Conservation (phyloP, 805 yeast genomes). For the Jamesozyma lodderae region DNA sequence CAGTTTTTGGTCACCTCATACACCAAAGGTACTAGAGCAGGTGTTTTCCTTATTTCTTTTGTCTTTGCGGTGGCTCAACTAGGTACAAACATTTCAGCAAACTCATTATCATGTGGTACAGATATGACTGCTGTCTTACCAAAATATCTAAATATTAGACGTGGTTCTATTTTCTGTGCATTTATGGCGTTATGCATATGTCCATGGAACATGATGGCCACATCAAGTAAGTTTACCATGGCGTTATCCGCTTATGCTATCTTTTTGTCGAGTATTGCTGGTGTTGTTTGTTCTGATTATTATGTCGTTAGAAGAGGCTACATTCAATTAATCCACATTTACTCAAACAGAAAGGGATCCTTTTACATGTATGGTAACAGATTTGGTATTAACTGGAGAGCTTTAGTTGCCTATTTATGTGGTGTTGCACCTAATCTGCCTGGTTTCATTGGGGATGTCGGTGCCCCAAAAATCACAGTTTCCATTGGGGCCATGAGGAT, state of each 20-base stretch:
- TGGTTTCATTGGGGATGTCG: conserved; percentile 42
- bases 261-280: conserved; percentile 79
- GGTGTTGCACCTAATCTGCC: conserved; percentile 35
- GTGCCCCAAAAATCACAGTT: conserved; percentile 41
- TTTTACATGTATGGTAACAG: conserved; percentile 45
- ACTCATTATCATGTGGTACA: conserved; percentile 65
- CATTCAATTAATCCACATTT: conserved; percentile 53
- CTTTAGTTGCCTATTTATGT: conserved; percentile 50
- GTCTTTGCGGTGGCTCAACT: conserved; percentile 73
- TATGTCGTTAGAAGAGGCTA: conserved; percentile 62
- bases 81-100: conserved; percentile 70
- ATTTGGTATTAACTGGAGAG: conserved; percentile 70
- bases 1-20: conserved; percentile 32
- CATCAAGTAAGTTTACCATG: conserved; percentile 67
- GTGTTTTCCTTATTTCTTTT: conserved; percentile 62
- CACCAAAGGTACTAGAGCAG: conserved; percentile 50
- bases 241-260: conserved; percentile 76
- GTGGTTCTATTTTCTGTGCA: conserved; percentile 78
- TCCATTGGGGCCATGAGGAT: conserved; percentile 68
- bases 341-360: conserved; percentile 34
- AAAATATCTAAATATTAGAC: conserved; percentile 57
- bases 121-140: conserved; percentile 63
- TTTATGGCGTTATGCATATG: conserved; percentile 59
- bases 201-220: conserved; percentile 73
- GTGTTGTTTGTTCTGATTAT: conserved; percentile 64